Evolutionary conservation across 495 filamentous ascomycete genomes (phyloP).

Genomic region (Talaromyces trachyspermus): DNA sequence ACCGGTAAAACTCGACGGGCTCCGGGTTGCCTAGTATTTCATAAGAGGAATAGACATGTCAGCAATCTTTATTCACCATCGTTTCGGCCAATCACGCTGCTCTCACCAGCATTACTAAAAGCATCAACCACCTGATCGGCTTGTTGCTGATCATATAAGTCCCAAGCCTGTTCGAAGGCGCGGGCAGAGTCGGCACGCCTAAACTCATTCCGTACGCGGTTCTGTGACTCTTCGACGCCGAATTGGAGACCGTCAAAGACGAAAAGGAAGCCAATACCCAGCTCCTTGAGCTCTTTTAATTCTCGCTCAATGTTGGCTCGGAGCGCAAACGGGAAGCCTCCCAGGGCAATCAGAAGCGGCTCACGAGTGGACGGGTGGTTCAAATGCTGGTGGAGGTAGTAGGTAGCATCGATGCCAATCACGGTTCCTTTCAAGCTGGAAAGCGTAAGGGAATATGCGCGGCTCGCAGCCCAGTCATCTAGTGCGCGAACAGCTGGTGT

Average conservation of each 20-base stretch:
- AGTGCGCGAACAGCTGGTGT: conserved; percentile 40
- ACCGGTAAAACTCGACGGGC: conserved; percentile 56
- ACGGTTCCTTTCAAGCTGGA: conserved; percentile 61
- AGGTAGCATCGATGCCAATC: conserved; percentile 81
- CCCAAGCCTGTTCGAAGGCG: conserved; percentile 64
- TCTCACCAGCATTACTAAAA: conserved; percentile 73
- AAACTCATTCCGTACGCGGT: conserved; percentile 41
- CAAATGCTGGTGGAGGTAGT: conserved; percentile 75
- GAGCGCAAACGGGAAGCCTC: conserved; percentile 77
- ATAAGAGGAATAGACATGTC: not conserved
- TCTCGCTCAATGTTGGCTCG: conserved; percentile 64
- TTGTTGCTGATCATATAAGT: conserved; percentile 72
- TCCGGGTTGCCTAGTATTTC: conserved; percentile 46
- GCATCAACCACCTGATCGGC: conserved; percentile 70
- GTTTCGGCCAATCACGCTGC: not conserved
- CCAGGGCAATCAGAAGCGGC: conserved; percentile 80
- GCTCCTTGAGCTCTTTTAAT: conserved; percentile 56
- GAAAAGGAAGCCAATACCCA: conserved; percentile 63
- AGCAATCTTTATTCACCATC: not conserved
- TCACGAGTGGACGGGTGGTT: conserved; percentile 62
- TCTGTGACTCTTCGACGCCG: conserved; percentile 58
- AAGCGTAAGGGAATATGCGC: conserved; percentile 48
- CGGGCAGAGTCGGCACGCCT: conserved; percentile 28
- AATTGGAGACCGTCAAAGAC: conserved; percentile 83
- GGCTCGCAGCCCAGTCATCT: conserved; percentile 49